Conservation (phyloP, 345 rosid species). For the Arabis alpina region DNA sequence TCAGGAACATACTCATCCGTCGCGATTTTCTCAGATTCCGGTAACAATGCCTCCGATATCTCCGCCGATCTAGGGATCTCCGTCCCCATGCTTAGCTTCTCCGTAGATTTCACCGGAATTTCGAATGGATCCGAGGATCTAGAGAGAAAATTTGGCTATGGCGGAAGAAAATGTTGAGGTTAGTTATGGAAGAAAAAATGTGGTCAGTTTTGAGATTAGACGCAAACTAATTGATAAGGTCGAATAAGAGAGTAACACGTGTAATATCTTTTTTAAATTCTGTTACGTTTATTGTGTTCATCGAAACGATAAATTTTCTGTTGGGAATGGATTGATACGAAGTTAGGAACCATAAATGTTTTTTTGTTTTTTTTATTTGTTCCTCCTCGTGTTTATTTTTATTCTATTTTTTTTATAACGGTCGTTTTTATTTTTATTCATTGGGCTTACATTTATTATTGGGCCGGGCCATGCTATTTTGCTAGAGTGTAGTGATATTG, state of each 20-base stretch:
- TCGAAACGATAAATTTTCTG: conserved; percentile 31
- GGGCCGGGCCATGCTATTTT: conserved; percentile 10
- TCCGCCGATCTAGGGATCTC: conserved; percentile 48
- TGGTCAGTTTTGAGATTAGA: conserved; percentile 13
- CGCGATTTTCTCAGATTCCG: conserved; percentile 39
- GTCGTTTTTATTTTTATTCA: neutral
- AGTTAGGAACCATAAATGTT: conserved; percentile 15
- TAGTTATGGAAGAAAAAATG: neutral
- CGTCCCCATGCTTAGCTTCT: conserved; percentile 56
- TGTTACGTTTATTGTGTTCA: conserved; percentile 20
- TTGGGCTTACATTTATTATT: neutral
- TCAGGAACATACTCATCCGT: conserved; percentile 61
- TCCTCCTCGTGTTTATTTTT: neutral
- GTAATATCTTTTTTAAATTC: neutral
- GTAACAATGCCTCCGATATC: conserved; percentile 56
- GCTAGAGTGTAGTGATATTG: no score
- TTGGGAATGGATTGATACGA: neutral
- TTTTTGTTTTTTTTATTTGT: conserved; percentile 21
- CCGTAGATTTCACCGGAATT: neutral
- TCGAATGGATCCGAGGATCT: neutral
- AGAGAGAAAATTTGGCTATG: conserved; percentile 10
- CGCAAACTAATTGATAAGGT: conserved; percentile 22
- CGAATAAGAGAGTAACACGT: conserved; percentile 20
- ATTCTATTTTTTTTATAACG: neutral
- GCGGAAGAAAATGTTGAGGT: conserved; percentile 26